Evolutionary conservation across 2,329 filamentous ascomycete species (phyloP), one percentile per base, ranked within the genome.

Genomic region (Colletotrichum sp.): DNA sequence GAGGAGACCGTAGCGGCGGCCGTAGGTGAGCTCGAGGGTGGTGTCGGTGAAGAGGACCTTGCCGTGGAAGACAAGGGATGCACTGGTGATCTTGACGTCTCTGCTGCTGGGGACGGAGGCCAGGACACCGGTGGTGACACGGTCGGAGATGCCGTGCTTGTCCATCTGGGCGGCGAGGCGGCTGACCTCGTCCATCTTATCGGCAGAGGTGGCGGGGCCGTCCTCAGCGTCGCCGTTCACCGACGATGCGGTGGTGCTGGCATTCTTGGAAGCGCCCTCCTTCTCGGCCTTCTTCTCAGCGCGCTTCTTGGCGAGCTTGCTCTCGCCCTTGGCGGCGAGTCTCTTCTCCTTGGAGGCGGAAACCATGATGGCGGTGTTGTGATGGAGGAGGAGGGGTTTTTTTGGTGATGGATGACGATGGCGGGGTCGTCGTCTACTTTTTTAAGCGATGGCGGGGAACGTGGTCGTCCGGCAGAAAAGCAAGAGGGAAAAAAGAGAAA

Each of bases 101-200:
- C 95, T 94, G 87, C 94, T 97, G 78, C 94, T 89, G 76, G 90
- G 86, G 76, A 96, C 91, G 58, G 97, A 99, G 47, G 96, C 90
- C 76, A 99, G 89, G 70, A 99, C 97, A 91, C 97, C 97, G 75
- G 97, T 99, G 75, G 97, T 99, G 84, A 99, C 97, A 85, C 97
- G 94, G 86, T 99, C 97, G 16, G 97, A 98, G 77, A 99, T 90
- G 81, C 97, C 97, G 83, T 98, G 92, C 87, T 98, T 94, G 87
- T 99, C 97, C 90, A 98, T 94, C 88, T 99, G 97, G 69, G 96
- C 90, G 58, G 94, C 93, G 78, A 99, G 90, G 83, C 95, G 95
- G 88, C 95, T 94, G 77, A 98, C 93, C 82, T 93, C 93, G 78
- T 93, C 92, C 84, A 93, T 86, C 88, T 96, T 95, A 79, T 92